These are phyloP conservation scores for Melastoma malabathricum DNA, from an alignment of 345 rosid species.

Conservation along the genomic window DNA sequence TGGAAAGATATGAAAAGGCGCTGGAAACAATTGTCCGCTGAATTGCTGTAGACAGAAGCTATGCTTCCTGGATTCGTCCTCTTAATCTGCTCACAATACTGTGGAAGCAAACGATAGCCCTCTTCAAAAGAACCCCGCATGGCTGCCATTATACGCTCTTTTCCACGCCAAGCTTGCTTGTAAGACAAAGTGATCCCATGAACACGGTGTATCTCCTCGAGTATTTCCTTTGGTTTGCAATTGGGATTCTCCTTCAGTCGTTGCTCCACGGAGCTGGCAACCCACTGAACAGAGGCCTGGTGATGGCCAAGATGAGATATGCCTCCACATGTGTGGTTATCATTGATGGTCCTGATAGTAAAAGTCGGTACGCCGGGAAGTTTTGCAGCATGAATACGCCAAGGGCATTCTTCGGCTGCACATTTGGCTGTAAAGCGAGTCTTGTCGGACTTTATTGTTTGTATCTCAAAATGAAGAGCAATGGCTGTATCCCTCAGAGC, in stretches of 20 bases:
- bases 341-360: slow-evolving; percentile 86
- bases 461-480: slow-evolving; percentile 96
- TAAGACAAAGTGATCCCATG: slow-evolving; percentile 92
- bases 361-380: slow-evolving; percentile 97
- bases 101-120: slow-evolving; percentile 91
- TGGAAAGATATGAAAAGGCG: slow-evolving; percentile 94
- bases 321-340: slow-evolving; percentile 82
- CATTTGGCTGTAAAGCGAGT: slow-evolving; percentile 97
- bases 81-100: slow-evolving; percentile 81
- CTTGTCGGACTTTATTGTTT: slow-evolving; percentile 96
- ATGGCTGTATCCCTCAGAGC: slow-evolving; percentile 92
- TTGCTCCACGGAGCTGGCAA: slow-evolving; percentile 87
- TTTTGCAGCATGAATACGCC: slow-evolving; percentile 98
- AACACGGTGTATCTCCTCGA: slow-evolving; percentile 89
- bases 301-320: slow-evolving; percentile 93
- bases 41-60: slow-evolving; percentile 77
- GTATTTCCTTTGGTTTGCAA: slow-evolving; percentile 90
- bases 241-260: slow-evolving; percentile 87
- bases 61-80: slow-evolving; percentile 87
- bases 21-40: slow-evolving; percentile 67
- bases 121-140: slow-evolving; percentile 99
- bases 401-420: slow-evolving; percentile 93
- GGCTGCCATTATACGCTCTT: slow-evolving; percentile 92
- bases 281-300: slow-evolving; percentile 99
- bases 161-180: slow-evolving; percentile 99